Evolutionary conservation across 2,329 filamentous ascomycete genomes (phyloP), one percentile per base, ranked within the genome.

Genomic region (Sporothrix inflata): DNA sequence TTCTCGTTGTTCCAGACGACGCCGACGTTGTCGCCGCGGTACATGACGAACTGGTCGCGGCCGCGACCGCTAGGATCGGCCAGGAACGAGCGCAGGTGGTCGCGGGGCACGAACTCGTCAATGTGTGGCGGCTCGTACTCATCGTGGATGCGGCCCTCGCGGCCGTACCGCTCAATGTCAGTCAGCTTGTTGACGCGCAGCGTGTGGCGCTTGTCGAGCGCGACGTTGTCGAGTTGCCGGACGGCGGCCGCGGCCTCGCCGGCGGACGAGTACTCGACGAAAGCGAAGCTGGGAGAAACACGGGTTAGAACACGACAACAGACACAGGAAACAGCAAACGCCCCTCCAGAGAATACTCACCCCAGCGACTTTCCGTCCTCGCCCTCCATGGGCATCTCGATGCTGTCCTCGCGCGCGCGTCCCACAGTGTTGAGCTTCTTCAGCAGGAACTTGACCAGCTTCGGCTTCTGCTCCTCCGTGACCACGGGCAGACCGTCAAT

Each of bases 1-100:
- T 92, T 95, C 84, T 97, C 96, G 86, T 97, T 97, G 85, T 98
- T 98, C 95, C 95, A 99, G 87, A 92, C 97, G 6, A 99, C 92
- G 73, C 94, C 94, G 49, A 99, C 96, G 75, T 91, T 92, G 70
- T 99, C 96, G 77, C 91, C 92, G 70, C 93, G 91, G 86, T 92
- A 98, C 89, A 98, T 94, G 81, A 93, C 93, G 78, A 98, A 96
- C 85, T 99, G 95, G 81, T 99, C 96, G 74, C 96, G 91, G 76
- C 94, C 94, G 76, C 94, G 94, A 70, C 87, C 89, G 71, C 85
- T 85, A 73, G 91, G 86, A 79, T 99, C 96, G 76, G 91, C 92
- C 78, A 99, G 86, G 91, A 94, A 99, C 81, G 93, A 98, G 80
- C 94, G 90, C 78, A 98, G 85, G 82, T 99, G 96, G 84, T 98